Evolutionary conservation across 2,329 filamentous ascomycete genomes (phyloP).

Genomic region (Fusarium oligoseptatum): DNA sequence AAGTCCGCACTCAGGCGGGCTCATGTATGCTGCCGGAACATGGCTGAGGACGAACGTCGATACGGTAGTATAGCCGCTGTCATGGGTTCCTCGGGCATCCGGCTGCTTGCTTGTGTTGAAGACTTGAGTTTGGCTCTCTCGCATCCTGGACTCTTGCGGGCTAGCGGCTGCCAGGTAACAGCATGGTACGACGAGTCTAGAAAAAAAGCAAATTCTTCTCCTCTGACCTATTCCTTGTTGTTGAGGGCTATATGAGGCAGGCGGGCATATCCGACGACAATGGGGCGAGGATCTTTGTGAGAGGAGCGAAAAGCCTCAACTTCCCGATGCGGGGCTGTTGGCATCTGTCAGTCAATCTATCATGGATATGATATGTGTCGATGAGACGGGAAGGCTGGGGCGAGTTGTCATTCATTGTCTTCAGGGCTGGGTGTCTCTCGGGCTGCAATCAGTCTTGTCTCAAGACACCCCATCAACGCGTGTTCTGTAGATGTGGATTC

Average conservation of each 20-base stretch:
- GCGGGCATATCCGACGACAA: slow-evolving; percentile 36
- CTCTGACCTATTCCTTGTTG: slow-evolving; percentile 10
- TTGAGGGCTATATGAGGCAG: slow-evolving; percentile 14
- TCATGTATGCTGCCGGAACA: slow-evolving; percentile 10
- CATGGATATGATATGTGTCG: slow-evolving; percentile 4
- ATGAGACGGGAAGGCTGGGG: slow-evolving; percentile 31
- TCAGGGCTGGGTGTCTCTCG: slow-evolving; percentile 12
- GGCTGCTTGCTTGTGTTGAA: slow-evolving; percentile 24
- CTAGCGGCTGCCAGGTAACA: slow-evolving; percentile 24
- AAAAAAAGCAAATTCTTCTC: slow-evolving; percentile 40
- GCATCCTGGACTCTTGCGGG: slow-evolving; percentile 16
- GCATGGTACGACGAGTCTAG: slow-evolving; percentile 40
- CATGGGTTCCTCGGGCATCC: slow-evolving; percentile 19
- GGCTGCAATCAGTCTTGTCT: slow-evolving; percentile 28
- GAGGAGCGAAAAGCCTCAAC: slow-evolving; percentile 15
- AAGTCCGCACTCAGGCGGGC: not conserved
- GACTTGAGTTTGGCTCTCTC: slow-evolving; percentile 24
- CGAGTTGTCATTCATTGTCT: slow-evolving; percentile 15
- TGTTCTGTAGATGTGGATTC: slow-evolving; percentile 17
- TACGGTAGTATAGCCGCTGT: slow-evolving; percentile 13
- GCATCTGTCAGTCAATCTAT: slow-evolving; percentile 22
- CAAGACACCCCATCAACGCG: slow-evolving; percentile 25
- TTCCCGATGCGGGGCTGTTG: slow-evolving; percentile 21
- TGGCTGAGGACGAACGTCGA: slow-evolving; percentile 11
- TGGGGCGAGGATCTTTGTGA: slow-evolving; percentile 17